Percentiles rank a stretch among this genome's conserved stretches.
phyloP scores from a whole-genome alignment of 495 filamentous ascomycete species.

The Aspergillus indologenus region DNA sequence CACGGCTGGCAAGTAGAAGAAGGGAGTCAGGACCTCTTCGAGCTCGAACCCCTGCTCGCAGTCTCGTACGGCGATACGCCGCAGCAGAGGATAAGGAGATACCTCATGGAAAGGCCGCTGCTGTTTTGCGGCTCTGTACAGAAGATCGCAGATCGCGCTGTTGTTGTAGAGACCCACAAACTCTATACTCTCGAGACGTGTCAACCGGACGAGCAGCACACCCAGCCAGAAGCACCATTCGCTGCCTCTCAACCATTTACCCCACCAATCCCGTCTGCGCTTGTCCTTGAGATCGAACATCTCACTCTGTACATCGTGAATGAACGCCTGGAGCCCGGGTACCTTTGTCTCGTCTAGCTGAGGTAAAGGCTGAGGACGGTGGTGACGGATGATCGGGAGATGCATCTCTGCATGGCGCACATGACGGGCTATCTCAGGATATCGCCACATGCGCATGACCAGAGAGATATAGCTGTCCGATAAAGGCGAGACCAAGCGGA shows the following conservation, averaged over 20 bases:
- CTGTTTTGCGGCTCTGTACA: not conserved
- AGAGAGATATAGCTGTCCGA: not conserved
- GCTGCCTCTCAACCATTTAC: not conserved
- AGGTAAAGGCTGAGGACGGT: not conserved
- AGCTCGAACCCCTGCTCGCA: not conserved
- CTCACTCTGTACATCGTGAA: not conserved
- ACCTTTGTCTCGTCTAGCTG: not conserved
- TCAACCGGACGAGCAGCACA: not conserved
- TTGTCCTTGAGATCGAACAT: slow-evolving; percentile 1
- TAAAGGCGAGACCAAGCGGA: not conserved
- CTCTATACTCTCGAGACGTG: not conserved
- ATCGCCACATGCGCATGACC: not conserved
- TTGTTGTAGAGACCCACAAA: not conserved
- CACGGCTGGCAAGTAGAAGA: not conserved
- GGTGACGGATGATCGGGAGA: not conserved
- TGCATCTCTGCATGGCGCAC: not conserved
- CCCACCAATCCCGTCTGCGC: not conserved
- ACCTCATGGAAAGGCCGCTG: slow-evolving; percentile 2
- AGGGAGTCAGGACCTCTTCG: not conserved
- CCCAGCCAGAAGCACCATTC: not conserved
- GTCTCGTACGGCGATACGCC: not conserved
- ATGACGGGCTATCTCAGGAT: not conserved
- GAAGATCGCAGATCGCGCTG: not conserved
- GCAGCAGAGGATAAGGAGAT: not conserved
- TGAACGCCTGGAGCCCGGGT: not conserved